Evolutionary conservation across 2,329 filamentous ascomycete genomes (phyloP), one percentile per base, ranked within the genome.

Genomic region (Tolypocladium nubicola): DNA sequence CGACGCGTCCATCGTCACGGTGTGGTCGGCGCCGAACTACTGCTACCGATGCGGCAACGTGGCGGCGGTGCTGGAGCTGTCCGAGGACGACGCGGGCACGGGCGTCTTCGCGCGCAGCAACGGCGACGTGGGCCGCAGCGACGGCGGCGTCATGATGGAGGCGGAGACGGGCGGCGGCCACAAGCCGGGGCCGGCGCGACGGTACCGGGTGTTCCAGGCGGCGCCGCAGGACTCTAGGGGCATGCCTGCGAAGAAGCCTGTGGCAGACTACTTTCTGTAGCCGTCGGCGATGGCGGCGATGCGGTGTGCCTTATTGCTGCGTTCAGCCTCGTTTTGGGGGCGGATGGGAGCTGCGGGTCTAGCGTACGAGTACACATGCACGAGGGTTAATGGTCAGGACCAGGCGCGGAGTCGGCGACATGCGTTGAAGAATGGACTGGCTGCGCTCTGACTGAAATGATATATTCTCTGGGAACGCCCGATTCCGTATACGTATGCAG

Each of bases 161-260:
- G 73, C 68, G 33, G 76, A 76, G 56, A 70, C 63, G 37, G 76
- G 76, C 54, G 69, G 74, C 37, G 72, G 67, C 55, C 70, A 62
- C 58, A 76, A 71, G 70, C 79, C 71, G 58, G 92, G 92, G 1
- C 94, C 94, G 1, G 94, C 92, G 3, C 82, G 94, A 66, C 79
- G 94, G 63, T 99, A 99, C 74, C 80, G 93, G 40, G 93, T 99
- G 11, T 99, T 99, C 70, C 92, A 97, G 67, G 94, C 94, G 0
- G 94, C 94, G 56, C 92, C 94, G 55, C 94, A 99, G 75, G 94
- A 97, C 71, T 91, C 88, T 1, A 82, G 94, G 65, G 94, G 94
- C 5, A 99, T 99, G 94, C 94, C 94, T 59, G 94, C 94, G 3
- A 99, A 99, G 82, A 97, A 97, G 74, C 94, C 94, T 3, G 90